Conservation (phyloP, 208 protist species). For the Wallacemonas sp. region DNA sequence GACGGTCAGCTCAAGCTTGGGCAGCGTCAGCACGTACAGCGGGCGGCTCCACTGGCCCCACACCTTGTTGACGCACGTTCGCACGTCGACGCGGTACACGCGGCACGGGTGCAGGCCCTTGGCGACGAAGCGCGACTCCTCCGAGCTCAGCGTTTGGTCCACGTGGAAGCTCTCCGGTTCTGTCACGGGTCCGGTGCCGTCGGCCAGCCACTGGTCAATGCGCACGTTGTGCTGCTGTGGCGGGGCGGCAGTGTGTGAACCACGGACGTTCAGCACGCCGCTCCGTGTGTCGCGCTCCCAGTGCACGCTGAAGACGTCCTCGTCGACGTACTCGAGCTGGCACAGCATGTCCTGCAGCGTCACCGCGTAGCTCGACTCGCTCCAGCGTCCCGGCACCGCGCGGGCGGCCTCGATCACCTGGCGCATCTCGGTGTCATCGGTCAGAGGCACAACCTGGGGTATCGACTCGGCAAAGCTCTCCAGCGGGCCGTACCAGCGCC, state of each 20-base stretch:
- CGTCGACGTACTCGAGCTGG: conserved; percentile 56
- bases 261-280: conserved; percentile 39
- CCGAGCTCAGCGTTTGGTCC: conserved; percentile 28
- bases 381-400: conserved; percentile 77
- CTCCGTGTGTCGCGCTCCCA: conserved; percentile 76
- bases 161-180: conserved; percentile 36
- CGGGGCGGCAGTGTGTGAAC: conserved; percentile 43
- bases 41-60: conserved; percentile 88
- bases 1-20: conserved; percentile 69
- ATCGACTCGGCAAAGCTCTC: conserved; percentile 37
- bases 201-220: conserved; percentile 70
- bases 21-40: conserved; percentile 78
- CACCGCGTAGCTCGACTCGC: conserved; percentile 58
- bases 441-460: not conserved
- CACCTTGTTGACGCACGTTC: conserved; percentile 76
- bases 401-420: conserved; percentile 47
- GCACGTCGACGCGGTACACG: conserved; percentile 79
- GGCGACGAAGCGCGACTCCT: conserved; percentile 45
- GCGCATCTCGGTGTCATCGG: conserved; percentile 31
- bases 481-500: conserved; percentile 84
- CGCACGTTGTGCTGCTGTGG: conserved; percentile 68
- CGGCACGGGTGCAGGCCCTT: conserved; percentile 64
- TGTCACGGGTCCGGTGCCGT: conserved; percentile 43
- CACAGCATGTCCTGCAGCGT: conserved; percentile 88
- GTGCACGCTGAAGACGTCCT: conserved; percentile 79